A percentile compares a stretch with the other conserved stretches of the same genome.
These are phyloP conservation scores for Nepenthes mirabilis DNA, from an alignment of 148 eudicot species.

Conservation along the genomic window DNA sequence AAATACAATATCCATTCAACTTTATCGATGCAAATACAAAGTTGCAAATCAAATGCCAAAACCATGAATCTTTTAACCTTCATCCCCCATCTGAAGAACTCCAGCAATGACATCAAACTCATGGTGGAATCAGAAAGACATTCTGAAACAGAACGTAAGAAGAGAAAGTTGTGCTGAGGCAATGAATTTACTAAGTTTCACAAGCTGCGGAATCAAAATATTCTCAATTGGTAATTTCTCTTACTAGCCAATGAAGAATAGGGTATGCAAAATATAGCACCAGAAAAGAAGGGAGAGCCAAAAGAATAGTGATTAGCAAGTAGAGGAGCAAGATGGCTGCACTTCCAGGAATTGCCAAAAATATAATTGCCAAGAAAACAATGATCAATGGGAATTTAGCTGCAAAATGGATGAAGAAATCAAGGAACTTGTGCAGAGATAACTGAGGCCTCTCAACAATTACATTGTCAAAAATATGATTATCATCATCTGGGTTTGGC, in stretches of 20 bases:
- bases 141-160: too few relatives aligned
- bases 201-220: background rate
- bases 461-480: conserved; percentile 4
- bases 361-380: conserved; percentile 21
- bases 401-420: conserved; percentile 27
- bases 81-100: too few relatives aligned
- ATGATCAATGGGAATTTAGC: conserved; percentile 36
- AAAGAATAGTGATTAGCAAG: conserved; percentile 28
- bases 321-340: conserved; percentile 27
- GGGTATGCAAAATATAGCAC: conserved; percentile 39
- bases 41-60: too few relatives aligned
- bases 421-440: conserved; percentile 33
- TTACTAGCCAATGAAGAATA: conserved; percentile 35
- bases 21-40: too few relatives aligned
- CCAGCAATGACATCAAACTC: too few relatives aligned
- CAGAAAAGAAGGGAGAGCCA: conserved; percentile 37
- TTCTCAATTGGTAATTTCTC: conserved; percentile 32
- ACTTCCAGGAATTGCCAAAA: conserved; percentile 33
- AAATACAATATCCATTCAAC: too few relatives aligned
- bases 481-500: conserved; percentile 4
- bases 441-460: conserved; percentile 23
- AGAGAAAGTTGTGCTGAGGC: background rate
- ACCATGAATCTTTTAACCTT: too few relatives aligned
- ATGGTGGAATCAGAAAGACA: too few relatives aligned
- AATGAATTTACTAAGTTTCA: background rate